phyloP scores from a whole-genome alignment of 176 grass and related monocot species.

The Bromus sterilis region DNA sequence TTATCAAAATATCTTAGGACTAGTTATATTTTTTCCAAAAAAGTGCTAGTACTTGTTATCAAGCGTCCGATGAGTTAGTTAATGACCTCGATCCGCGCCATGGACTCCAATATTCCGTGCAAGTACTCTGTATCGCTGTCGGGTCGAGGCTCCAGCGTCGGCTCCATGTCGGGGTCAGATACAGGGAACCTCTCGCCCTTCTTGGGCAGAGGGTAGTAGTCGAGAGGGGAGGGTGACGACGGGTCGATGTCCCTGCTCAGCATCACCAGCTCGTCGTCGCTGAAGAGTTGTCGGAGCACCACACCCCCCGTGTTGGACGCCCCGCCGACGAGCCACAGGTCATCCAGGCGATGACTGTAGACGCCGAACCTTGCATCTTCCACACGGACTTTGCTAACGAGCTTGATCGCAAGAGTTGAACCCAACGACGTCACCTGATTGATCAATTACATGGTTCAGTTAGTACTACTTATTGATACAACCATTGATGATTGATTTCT shows the following conservation, averaged over 20 bases:
- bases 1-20: no score
- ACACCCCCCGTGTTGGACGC: conserved; percentile 68
- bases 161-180: conserved; percentile 58
- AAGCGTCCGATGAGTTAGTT: no score
- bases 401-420: conserved; percentile 80
- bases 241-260: conserved; percentile 52
- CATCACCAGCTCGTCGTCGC: conserved; percentile 30
- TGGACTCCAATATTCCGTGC: conserved; percentile 69
- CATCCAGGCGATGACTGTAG: conserved; percentile 74
- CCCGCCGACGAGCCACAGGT: conserved; percentile 77
- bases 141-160: conserved; percentile 59
- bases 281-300: conserved; percentile 68
- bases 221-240: conserved; percentile 32
- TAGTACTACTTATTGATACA: not conserved
- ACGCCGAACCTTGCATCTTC: conserved; percentile 71
- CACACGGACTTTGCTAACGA: conserved; percentile 48
- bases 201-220: conserved; percentile 65
- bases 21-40: no score
- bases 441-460: not conserved
- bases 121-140: conserved; percentile 38
- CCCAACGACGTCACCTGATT: conserved; percentile 62
- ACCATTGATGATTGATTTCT: not conserved
- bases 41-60: no score
- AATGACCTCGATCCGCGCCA: conserved; percentile 59
- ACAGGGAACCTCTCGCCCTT: conserved; percentile 71